Evolutionary conservation across 208 protist species (phyloP).

Genomic region (Vickermania ingenoplastis): DNA sequence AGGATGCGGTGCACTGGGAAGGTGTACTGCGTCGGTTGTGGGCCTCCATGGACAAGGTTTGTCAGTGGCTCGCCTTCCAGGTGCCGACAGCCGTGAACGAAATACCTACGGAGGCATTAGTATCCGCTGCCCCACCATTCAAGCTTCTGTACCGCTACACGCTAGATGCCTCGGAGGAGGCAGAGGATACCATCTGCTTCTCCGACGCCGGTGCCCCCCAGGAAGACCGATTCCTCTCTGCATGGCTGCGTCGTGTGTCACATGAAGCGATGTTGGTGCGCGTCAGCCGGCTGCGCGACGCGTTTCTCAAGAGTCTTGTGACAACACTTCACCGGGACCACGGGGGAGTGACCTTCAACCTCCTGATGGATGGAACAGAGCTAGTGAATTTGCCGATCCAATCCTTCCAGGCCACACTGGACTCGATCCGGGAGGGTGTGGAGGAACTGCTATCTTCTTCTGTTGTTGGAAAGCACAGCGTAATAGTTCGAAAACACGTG

Average conservation of each 20-base stretch:
- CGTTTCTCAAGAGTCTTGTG: constrained; percentile 23
- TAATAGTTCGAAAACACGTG: too few relatives aligned
- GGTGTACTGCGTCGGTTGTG: constrained; percentile 8
- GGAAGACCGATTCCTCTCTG: neutral
- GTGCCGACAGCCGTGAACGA: neutral
- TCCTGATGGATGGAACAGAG: too few relatives aligned
- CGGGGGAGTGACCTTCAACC: constrained; percentile 4
- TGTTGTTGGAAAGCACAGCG: too few relatives aligned
- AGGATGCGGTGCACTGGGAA: constrained; percentile 19
- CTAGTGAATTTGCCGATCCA: too few relatives aligned
- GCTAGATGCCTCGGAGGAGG: neutral
- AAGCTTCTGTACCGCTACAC: neutral
- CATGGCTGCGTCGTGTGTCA: constrained; percentile 29
- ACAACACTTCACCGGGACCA: constrained; percentile 5
- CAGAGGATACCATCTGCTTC: neutral
- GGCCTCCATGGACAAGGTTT: constrained; percentile 4
- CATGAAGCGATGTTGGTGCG: constrained; percentile 48
- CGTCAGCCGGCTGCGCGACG: constrained; percentile 51
- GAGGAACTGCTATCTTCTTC: too few relatives aligned
- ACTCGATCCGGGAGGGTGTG: too few relatives aligned
- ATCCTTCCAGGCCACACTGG: too few relatives aligned
- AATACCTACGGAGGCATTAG: neutral
- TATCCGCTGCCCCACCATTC: neutral
- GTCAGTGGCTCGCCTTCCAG: neutral
- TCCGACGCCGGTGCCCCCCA: neutral